Conservation (phyloP, 129 eudicot genomes). For the Cynara cardunculus region DNA sequence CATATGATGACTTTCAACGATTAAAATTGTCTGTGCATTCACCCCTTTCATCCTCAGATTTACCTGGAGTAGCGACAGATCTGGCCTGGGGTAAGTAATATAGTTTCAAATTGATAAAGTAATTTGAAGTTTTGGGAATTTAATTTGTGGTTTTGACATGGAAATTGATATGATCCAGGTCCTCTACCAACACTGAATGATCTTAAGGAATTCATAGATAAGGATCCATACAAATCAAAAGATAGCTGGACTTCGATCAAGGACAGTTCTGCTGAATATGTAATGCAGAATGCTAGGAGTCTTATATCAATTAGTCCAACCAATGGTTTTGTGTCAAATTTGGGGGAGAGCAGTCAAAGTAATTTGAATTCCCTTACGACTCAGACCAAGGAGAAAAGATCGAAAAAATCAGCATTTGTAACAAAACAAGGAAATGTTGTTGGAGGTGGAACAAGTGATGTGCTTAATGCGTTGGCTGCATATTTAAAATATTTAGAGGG, state of each 20-base stretch:
- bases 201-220: slow-evolving; percentile 42
- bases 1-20: slow-evolving; percentile 54
- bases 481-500: slow-evolving; percentile 86
- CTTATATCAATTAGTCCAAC: slow-evolving; percentile 8
- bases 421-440: slow-evolving; percentile 55
- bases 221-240: slow-evolving; percentile 25
- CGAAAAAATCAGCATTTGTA: slow-evolving; percentile 52
- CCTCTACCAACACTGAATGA: slow-evolving; percentile 59
- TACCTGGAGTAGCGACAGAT: slow-evolving; percentile 38
- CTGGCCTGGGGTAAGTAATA: slow-evolving; percentile 64
- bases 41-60: slow-evolving; percentile 44
- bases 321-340: slow-evolving; percentile 12
- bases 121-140: not conserved
- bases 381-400: slow-evolving; percentile 35
- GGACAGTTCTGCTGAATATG: slow-evolving; percentile 46
- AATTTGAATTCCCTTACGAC: slow-evolving; percentile 13
- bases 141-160: slow-evolving; percentile 11
- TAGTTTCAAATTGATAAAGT: not conserved
- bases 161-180: slow-evolving; percentile 52
- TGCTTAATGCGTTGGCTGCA: slow-evolving; percentile 81
- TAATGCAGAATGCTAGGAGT: slow-evolving; percentile 34
- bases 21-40: slow-evolving; percentile 38
- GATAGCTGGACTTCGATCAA: slow-evolving; percentile 49
- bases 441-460: slow-evolving; percentile 75
- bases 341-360: slow-evolving; percentile 27